Base-by-base conservation (phyloP, 306 rosid species). In the Acacia confusa region DNA sequence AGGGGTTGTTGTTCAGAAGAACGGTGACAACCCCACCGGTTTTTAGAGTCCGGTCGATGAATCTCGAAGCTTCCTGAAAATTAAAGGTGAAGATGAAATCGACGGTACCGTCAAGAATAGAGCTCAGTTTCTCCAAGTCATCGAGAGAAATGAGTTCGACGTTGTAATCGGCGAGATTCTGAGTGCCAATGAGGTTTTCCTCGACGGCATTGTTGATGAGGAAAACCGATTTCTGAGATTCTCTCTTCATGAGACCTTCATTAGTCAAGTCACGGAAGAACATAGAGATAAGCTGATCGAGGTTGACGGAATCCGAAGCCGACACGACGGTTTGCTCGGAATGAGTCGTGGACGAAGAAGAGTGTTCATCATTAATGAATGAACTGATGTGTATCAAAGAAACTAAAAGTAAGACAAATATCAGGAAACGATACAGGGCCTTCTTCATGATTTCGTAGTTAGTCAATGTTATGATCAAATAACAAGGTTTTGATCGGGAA, bases 1-100 rank as follows among this genome's bases (percentile, higher is more conserved):
- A 27, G 11, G 76, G 69, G 10, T 70, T 83, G 4, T 78, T 19
- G 11, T 55, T 55, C 48, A 83, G 61, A 8, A 74, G 67, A 47
- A 85, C 66, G 1, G 84, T 50, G 0, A 69, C 86, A 63, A 89
- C 81, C 1, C 92, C 93, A 0, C 80, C 86, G 0, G 76, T 61
- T 79, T 88, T 91, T 4, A 89, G 83, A 20, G 83, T 83, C 45
- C 85, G 85, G 52, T 91, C 88, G 1, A 91, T 60, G 85, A 89
- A 88, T 24, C 72, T 27, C 7, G 81, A 53, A 57, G 89, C 65
- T 1, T 73, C 67, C 1, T 75, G 78, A 77, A 85, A 85, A 66
- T 77, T 28, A 6, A 80, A 75, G 1, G 87, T 81, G 78, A 85
- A 84, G 45, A 86, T 83, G 20, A 90, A 87, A 74, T 90, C 92